phyloP scores from a whole-genome alignment of 495 filamentous ascomycete genomes.

The Xylaria flabelliformis region DNA sequence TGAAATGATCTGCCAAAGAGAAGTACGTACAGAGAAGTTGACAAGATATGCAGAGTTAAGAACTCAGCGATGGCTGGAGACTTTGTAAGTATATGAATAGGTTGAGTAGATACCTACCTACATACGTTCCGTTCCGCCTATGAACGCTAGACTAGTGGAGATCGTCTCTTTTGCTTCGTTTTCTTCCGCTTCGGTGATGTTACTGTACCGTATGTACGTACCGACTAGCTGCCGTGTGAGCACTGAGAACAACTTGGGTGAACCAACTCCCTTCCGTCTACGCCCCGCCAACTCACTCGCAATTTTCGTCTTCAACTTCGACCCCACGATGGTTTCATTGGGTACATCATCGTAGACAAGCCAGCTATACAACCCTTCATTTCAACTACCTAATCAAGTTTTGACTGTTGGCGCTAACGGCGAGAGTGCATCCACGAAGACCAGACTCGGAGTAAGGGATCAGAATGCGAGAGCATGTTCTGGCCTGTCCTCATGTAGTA shows the following conservation, averaged over 20 bases:
- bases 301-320: background rate
- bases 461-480: slow-evolving; percentile 13
- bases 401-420: slow-evolving; percentile 16
- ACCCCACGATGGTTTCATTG: slow-evolving; percentile 10
- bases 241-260: background rate
- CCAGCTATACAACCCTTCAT: background rate
- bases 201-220: background rate
- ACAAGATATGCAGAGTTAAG: background rate
- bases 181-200: background rate
- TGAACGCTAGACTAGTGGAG: background rate
- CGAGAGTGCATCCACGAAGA: slow-evolving; percentile 9
- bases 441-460: background rate
- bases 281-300: background rate
- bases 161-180: slow-evolving; percentile 7
- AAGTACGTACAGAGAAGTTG: background rate
- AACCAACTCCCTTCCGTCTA: background rate
- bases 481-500: background rate
- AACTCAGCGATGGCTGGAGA: background rate
- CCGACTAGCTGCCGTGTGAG: background rate
- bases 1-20: background rate
- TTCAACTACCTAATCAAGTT: slow-evolving; percentile 15
- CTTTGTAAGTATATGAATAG: background rate
- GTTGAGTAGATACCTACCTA: too few relatives aligned
- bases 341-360: background rate
- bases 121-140: too few relatives aligned